phyloP scores from a whole-genome alignment of 805 yeast genomes.

The Barnettozyma salicaria region DNA sequence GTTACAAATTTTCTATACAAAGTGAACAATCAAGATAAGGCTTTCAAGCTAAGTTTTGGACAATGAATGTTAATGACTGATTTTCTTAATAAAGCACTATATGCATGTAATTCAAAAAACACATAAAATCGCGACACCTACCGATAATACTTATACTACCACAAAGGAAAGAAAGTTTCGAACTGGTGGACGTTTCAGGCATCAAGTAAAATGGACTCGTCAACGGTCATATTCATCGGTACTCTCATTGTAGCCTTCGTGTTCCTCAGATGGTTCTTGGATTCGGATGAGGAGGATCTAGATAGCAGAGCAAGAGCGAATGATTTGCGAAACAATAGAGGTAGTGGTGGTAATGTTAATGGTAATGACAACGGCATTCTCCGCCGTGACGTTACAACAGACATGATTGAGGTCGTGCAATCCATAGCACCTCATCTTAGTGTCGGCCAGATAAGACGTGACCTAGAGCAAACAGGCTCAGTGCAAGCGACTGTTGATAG shows the following conservation, averaged over 20 bases:
- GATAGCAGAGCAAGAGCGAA: too few species aligned
- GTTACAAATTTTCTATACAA: constrained; percentile 85
- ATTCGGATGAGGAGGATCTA: constrained; percentile 40
- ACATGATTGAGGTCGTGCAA: constrained; percentile 83
- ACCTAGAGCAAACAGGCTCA: constrained; percentile 69
- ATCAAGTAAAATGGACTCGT: constrained; percentile 39
- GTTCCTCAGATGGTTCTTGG: constrained; percentile 59
- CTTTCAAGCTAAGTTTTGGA: constrained; percentile 34
- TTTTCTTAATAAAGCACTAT: too few species aligned
- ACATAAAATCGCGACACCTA: too few species aligned
- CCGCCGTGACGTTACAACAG: constrained; percentile 49
- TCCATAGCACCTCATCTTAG: constrained; percentile 73
- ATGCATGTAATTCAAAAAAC: too few species aligned
- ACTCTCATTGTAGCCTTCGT: constrained; percentile 49
- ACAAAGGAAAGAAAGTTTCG: neutral
- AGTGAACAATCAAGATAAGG: constrained; percentile 61
- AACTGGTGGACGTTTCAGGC: too few species aligned
- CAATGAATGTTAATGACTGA: constrained; percentile 4
- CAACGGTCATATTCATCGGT: constrained; percentile 45
- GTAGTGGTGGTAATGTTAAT: constrained; percentile 3
- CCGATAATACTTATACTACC: too few species aligned
- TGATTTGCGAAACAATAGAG: constrained; percentile 11
- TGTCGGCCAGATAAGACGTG: constrained; percentile 63
- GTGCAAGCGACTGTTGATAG: constrained; percentile 77
- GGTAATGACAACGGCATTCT: constrained; percentile 10